Evolutionary conservation across 441 rosid genomes (phyloP).

Genomic region (Gossypium laxum): DNA sequence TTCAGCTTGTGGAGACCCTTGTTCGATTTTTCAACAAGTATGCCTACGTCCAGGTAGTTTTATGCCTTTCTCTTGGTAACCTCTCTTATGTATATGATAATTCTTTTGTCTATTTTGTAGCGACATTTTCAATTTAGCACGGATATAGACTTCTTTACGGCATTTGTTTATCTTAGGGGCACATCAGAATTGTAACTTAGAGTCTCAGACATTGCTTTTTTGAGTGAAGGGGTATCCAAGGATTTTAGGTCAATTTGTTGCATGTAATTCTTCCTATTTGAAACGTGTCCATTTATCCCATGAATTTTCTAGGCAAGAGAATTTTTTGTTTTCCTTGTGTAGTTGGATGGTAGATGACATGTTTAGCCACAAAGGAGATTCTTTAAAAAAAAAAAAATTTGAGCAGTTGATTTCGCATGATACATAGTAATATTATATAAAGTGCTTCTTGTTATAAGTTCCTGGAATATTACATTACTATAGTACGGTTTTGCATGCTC

Average conservation of each 20-base stretch:
- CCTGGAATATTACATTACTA: background rate
- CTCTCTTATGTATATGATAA: background rate
- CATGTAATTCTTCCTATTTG: background rate
- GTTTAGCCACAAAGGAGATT: background rate
- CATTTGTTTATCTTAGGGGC: background rate
- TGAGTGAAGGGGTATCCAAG: background rate
- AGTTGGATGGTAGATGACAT: background rate
- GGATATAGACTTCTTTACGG: background rate
- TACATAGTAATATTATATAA: background rate
- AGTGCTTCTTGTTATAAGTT: background rate
- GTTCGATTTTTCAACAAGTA: constrained; percentile 92
- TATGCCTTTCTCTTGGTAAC: background rate
- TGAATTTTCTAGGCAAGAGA: background rate
- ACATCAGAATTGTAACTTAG: background rate
- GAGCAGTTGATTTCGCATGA: background rate
- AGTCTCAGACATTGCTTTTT: background rate
- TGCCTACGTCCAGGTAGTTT: constrained; percentile 79
- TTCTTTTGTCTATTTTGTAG: background rate
- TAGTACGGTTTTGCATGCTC: background rate
- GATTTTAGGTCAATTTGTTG: background rate
- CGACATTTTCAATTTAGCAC: background rate
- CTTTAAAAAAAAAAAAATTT: background rate
- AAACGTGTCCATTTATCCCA: background rate
- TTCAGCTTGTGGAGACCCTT: constrained; percentile 89
- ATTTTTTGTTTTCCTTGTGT: background rate